Evolutionary conservation across 1,284 basidiomycete species (phyloP).

Genomic region (Boletus mariae): DNA sequence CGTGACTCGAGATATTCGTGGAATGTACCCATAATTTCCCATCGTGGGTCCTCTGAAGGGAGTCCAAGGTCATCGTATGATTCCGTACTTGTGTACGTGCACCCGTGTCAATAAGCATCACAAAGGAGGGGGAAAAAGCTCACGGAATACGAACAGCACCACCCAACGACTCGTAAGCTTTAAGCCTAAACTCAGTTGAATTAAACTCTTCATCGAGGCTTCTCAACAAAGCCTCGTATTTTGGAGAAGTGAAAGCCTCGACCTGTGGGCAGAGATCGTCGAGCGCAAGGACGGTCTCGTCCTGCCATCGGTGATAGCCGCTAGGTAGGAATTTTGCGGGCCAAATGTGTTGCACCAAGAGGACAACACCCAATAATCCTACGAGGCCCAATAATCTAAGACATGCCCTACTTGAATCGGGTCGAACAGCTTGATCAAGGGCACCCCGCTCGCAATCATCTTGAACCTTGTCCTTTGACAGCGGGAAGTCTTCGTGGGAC

Average conservation of each 20-base stretch:
- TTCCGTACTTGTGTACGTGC: neutral
- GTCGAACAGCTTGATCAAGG: neutral
- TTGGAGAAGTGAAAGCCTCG: constrained; percentile 27
- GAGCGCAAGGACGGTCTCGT: neutral
- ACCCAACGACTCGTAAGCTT: constrained; percentile 41
- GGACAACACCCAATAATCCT: constrained; percentile 10
- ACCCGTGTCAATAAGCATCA: neutral
- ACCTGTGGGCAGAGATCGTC: constrained; percentile 33
- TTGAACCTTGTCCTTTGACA: neutral
- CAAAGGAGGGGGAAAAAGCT: constrained; percentile 9
- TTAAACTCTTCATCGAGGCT: constrained; percentile 35
- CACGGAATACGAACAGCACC: constrained; percentile 46
- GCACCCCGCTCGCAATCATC: constrained; percentile 17
- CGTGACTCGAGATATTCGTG: constrained; percentile 41
- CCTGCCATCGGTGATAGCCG: neutral
- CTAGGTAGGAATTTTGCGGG: neutral
- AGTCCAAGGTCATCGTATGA: neutral
- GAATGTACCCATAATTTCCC: constrained; percentile 33
- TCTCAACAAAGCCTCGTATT: constrained; percentile 30
- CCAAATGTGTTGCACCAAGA: constrained; percentile 14
- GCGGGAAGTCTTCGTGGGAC: neutral
- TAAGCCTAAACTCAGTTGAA: constrained; percentile 36
- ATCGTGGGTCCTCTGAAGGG: neutral
- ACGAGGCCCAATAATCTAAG: constrained; percentile 1
- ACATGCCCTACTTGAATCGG: neutral